phyloP scores from a whole-genome alignment of 1,139 yeast species.

The Debaryomyces subglobosus region DNA sequence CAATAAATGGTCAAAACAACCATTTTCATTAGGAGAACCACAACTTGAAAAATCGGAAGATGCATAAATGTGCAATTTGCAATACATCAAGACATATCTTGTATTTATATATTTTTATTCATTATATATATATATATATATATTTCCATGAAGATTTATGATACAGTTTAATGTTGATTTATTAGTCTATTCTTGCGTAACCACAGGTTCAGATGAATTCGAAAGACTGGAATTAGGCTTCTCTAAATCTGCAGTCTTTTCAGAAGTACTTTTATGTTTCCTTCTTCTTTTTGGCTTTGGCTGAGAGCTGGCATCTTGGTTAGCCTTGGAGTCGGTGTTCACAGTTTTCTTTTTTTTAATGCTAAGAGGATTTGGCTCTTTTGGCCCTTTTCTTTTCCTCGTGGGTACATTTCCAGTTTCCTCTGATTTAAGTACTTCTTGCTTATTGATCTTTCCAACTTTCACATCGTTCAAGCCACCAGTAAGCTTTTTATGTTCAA shows the following conservation, averaged over 20 bases:
- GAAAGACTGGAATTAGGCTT: background rate
- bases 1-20: background rate
- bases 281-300: slow-evolving; percentile 41
- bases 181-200: background rate
- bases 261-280: slow-evolving; percentile 24
- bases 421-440: slow-evolving; percentile 25
- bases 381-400: slow-evolving; percentile 69
- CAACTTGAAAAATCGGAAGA: background rate
- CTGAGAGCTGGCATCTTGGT: slow-evolving; percentile 10
- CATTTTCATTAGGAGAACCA: background rate
- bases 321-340: slow-evolving; percentile 9
- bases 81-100: background rate
- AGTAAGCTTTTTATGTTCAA: slow-evolving; percentile 69
- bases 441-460: slow-evolving; percentile 29
- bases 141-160: background rate
- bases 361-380: slow-evolving; percentile 83
- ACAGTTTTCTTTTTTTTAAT: slow-evolving; percentile 64
- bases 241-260: background rate
- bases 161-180: background rate
- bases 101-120: background rate
- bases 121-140: background rate
- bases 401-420: slow-evolving; percentile 22
- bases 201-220: background rate
- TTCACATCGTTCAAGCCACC: slow-evolving; percentile 71
- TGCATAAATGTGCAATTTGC: background rate